Base-by-base conservation (phyloP, 1,284 basidiomycete species). In the Cryptococcus sp. region DNA sequence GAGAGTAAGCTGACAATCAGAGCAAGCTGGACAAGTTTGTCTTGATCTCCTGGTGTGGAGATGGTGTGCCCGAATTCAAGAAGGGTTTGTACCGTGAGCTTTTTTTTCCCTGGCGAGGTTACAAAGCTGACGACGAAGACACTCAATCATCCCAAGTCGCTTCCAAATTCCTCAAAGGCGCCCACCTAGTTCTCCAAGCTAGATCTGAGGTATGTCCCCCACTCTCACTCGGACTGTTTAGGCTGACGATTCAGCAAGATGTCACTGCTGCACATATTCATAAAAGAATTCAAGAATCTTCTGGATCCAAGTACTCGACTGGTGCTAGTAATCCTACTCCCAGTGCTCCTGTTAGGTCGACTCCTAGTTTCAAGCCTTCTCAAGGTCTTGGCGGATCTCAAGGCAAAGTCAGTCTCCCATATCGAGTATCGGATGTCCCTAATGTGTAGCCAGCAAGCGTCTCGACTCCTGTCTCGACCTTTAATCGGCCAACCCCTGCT, bases 11-110 rank as follows among this genome's bases (percentile, higher is more conserved):
- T 52, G 46, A 32, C 21, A 3, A 48, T 11, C 65, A 93, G 85
- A 88, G 84, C 66, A 79, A 86, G 62, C 80, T 98, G n/a, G 81
- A 86, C 53, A 97, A 97, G 76, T 91, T 93, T 60, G 90, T 97
- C 7, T 86, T 94, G 54, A 79, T 83, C 68, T 89, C 89, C 62
- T 91, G 89, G 91, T 92, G 90, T 65, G 93, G 94, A 48, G 92
- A 96, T 66, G 93, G 94, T 62, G 94, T 98, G 0, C 93, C 93
- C 16, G 91, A 87, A 73, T 81, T 80, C 31, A 86, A 87, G 72
- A 98, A 98, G 75, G 94, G 93, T 14, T 80, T 97, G 24, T 98
- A 97, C 77, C 85, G 81, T 79, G 54, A 49, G 78, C 70, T 4
- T 23, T 4, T 14, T 3, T 46, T n/a, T n/a, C n/a, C n/a, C 44